phyloP scores from a whole-genome alignment of 768 basidiomycete species.

The Dentipellis sp. region DNA sequence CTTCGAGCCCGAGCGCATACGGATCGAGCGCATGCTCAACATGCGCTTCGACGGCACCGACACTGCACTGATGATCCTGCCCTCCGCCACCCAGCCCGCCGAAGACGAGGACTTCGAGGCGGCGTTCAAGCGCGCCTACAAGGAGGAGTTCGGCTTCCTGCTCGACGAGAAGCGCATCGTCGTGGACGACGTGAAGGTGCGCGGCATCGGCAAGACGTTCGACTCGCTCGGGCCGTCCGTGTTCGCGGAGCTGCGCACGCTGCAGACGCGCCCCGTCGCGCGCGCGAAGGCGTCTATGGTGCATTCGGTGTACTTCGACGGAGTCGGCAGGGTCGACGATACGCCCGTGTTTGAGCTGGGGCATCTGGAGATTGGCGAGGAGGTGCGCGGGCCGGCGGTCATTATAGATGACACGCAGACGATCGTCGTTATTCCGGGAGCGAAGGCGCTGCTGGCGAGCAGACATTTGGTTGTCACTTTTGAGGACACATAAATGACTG shows the following conservation, averaged over 20 bases:
- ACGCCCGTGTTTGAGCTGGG: constrained; percentile 77
- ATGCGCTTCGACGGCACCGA: constrained; percentile 94
- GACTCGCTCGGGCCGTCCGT: constrained; percentile 74
- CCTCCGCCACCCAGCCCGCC: constrained; percentile 37
- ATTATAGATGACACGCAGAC: constrained; percentile 96
- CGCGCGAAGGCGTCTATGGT: constrained; percentile 38
- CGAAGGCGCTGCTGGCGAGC: constrained; percentile 55
- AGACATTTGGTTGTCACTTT: constrained; percentile 56
- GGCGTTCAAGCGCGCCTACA: constrained; percentile 76
- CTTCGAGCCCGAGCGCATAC: constrained; percentile 64
- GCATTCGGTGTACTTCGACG: constrained; percentile 77
- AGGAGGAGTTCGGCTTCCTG: constrained; percentile 85
- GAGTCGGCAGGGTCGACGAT: constrained; percentile 61
- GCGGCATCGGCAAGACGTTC: constrained; percentile 87
- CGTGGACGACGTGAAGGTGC: constrained; percentile 89
- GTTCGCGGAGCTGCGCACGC: constrained; percentile 57
- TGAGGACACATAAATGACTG: constrained; percentile 11
- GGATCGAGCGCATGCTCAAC: constrained; percentile 75
- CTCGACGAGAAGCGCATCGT: constrained; percentile 76
- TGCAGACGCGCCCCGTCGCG: constrained; percentile 32
- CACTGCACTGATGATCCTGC: constrained; percentile 84
- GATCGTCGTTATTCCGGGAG: constrained; percentile 75
- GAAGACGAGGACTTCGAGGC: constrained; percentile 65
- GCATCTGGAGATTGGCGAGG: constrained; percentile 57
- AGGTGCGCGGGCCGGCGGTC: constrained; percentile 80